Percentiles rank a stretch among this genome's conserved stretches.
phyloP scores from a whole-genome alignment of 2,329 filamentous ascomycete species.

The Zarea fungicola region DNA sequence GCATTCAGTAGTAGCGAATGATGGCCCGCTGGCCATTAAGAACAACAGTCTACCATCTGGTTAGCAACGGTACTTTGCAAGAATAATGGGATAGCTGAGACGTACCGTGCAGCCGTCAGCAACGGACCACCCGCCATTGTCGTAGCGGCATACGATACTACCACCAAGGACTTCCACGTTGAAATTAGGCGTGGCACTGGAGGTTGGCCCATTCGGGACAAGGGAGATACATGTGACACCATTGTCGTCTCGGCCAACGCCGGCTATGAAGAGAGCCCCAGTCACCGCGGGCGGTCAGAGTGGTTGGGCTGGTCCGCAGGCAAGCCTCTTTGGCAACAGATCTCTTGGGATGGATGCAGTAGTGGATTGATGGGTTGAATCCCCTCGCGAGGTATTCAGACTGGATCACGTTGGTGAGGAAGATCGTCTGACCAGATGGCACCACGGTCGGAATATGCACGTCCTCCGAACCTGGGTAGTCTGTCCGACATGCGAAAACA shows the following conservation, averaged over 20 bases:
- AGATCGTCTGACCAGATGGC: constrained; percentile 50
- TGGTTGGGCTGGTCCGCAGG: constrained; percentile 63
- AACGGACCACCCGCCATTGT: constrained; percentile 56
- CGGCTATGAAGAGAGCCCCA: constrained; percentile 82
- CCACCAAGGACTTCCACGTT: constrained; percentile 73
- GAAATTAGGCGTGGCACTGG: constrained; percentile 64
- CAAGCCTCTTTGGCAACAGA: constrained; percentile 63
- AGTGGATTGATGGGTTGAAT: constrained; percentile 78
- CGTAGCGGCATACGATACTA: constrained; percentile 56
- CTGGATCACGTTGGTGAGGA: constrained; percentile 71
- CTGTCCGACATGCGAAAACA: constrained; percentile 83
- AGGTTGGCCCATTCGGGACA: constrained; percentile 79
- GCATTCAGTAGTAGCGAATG: constrained; percentile 38
- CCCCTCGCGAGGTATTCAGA: constrained; percentile 71
- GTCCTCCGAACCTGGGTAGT: constrained; percentile 88
- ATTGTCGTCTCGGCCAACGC: constrained; percentile 62
- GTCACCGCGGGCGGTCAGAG: constrained; percentile 63
- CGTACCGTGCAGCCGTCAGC: constrained; percentile 75
- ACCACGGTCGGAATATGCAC: constrained; percentile 76
- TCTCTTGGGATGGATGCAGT: constrained; percentile 89
- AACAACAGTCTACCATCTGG: constrained; percentile 37
- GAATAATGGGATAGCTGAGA: constrained; percentile 25
- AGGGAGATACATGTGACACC: constrained; percentile 75
- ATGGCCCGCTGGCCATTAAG: constrained; percentile 34
- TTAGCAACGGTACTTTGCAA: not conserved